Conservation (phyloP, 75 land plant species). For the Larix kaempferi region DNA sequence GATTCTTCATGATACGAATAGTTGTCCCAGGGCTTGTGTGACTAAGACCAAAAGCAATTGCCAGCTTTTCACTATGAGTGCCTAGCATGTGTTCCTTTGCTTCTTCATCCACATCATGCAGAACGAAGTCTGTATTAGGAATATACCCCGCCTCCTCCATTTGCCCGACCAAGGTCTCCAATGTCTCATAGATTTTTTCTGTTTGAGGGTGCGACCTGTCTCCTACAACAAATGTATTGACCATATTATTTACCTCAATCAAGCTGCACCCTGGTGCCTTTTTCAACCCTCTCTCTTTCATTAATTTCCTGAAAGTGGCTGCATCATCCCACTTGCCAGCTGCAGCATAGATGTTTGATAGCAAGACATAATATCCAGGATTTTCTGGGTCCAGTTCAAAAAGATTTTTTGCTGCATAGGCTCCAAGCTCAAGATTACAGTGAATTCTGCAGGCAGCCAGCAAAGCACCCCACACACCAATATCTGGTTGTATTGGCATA, state of each 20-base stretch:
- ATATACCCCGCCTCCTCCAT: slow-evolving; percentile 19
- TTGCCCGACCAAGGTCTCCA: background rate
- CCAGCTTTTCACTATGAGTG: slow-evolving; percentile 16
- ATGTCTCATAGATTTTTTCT: slow-evolving; percentile 1
- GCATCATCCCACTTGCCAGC: background rate
- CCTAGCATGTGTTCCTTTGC: slow-evolving; percentile 6
- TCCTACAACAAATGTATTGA: slow-evolving; percentile 13
- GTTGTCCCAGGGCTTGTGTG: background rate
- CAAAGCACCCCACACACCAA: slow-evolving; percentile 34
- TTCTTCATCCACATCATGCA: slow-evolving; percentile 20
- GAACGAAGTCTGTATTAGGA: slow-evolving; percentile 2
- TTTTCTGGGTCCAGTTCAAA: background rate
- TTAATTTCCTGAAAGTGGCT: background rate
- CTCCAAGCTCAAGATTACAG: slow-evolving; percentile 19
- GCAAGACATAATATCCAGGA: background rate
- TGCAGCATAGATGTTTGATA: background rate
- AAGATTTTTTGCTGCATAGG: background rate
- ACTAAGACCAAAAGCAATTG: slow-evolving; percentile 15
- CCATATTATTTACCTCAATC: slow-evolving; percentile 14
- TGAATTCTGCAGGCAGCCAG: slow-evolving; percentile 44
- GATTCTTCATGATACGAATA: slow-evolving; percentile 13
- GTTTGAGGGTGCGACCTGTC: slow-evolving; percentile 9
- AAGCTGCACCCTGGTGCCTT: slow-evolving; percentile 46
- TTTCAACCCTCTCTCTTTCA: slow-evolving; percentile 9
- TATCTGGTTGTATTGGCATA: slow-evolving; percentile 38